Evolutionary conservation across 345 rosid species (phyloP).

Genomic region (Barbarea vulgaris): DNA sequence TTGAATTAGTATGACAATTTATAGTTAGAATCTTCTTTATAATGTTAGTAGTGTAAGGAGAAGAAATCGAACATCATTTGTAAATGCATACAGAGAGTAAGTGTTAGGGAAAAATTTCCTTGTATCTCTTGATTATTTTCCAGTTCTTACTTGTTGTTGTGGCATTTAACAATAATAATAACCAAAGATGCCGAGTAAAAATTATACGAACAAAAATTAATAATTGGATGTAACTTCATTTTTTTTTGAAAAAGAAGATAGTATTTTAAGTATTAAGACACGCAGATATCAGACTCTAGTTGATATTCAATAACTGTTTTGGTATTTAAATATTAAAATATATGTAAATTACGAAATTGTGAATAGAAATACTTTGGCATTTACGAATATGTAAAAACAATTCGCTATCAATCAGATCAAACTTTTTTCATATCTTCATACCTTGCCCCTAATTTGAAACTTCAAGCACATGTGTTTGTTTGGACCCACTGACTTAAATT

Average conservation of each 20-base stretch:
- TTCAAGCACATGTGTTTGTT: slow-evolving; percentile 39
- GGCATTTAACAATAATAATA: neutral
- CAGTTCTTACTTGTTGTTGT: slow-evolving; percentile 7
- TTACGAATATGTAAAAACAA: slow-evolving; percentile 15
- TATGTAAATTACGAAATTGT: neutral
- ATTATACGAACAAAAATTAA: neutral
- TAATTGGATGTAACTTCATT: neutral
- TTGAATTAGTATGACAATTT: slow-evolving; percentile 18
- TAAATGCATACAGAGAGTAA: slow-evolving; percentile 11
- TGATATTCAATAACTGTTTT: neutral
- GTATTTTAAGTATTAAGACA: neutral
- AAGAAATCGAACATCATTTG: slow-evolving; percentile 5
- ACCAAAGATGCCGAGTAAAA: slow-evolving; percentile 6
- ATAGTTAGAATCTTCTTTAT: slow-evolving; percentile 5
- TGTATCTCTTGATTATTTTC: slow-evolving; percentile 6
- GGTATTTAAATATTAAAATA: neutral
- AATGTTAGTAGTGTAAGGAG: slow-evolving; percentile 16
- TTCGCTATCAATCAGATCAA: slow-evolving; percentile 38
- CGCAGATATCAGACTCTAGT: neutral
- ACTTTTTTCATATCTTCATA: slow-evolving; percentile 16
- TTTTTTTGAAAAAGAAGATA: neutral
- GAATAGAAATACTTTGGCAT: slow-evolving; percentile 24
- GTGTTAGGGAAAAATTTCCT: neutral
- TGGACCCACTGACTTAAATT: slow-evolving; percentile 31
- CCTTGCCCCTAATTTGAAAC: slow-evolving; percentile 12